Evolutionary conservation across 805 yeast species (phyloP).

Genomic region (Kodamaea neixiangensis): DNA sequence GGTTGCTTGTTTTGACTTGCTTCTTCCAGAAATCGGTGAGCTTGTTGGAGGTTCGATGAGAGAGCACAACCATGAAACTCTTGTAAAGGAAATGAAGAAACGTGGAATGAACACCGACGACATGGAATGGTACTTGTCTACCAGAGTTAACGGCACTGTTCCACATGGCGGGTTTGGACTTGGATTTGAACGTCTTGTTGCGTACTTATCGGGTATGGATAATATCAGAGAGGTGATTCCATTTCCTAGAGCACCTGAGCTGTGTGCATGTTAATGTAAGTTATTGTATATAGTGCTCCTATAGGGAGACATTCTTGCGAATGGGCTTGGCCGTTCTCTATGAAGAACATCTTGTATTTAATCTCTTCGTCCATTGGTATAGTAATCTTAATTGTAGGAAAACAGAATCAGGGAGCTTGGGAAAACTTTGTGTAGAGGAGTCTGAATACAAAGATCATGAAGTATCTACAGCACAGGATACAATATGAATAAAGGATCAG

Average conservation of each 20-base stretch:
- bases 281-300: background rate
- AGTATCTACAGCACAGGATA: no score
- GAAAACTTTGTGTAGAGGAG: no score
- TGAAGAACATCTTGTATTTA: no score
- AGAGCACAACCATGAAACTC: conserved; percentile 58
- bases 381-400: no score
- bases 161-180: conserved; percentile 98
- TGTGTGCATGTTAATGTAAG: conserved; percentile 32
- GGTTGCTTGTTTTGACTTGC: conserved; percentile 86
- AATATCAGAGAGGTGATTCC: conserved; percentile 87
- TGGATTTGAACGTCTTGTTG: conserved; percentile 85
- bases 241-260: conserved; percentile 70
- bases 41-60: conserved; percentile 93
- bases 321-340: no score
- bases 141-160: conserved; percentile 74
- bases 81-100: conserved; percentile 51
- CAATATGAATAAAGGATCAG: no score
- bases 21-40: conserved; percentile 92
- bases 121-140: conserved; percentile 77
- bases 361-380: no score
- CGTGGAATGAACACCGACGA: conserved; percentile 60
- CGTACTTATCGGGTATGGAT: conserved; percentile 70
- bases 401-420: no score
- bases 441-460: no score
- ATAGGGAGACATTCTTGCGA: background rate